phyloP scores from a whole-genome alignment of 257 asterid species.

The Craterostigma plantagineum region DNA sequence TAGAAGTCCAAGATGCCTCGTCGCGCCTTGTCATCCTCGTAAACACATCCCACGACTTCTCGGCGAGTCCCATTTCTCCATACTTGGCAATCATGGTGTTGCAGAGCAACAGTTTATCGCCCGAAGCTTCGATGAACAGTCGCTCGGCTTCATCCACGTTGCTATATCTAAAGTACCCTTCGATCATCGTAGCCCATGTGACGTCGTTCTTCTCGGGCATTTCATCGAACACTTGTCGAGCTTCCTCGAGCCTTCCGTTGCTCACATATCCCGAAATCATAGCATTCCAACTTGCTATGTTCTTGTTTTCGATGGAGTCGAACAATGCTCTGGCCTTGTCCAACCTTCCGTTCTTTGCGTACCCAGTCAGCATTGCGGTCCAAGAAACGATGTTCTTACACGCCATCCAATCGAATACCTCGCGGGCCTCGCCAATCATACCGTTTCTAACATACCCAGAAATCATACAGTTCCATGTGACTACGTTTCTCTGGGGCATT shows the following conservation, averaged over 20 bases:
- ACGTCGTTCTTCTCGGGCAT: conserved; percentile 40
- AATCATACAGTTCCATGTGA: conserved; percentile 70
- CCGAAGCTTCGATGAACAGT: conserved; percentile 26
- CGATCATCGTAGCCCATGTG: conserved; percentile 28
- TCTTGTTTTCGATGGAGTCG: conserved; percentile 33
- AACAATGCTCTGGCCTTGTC: conserved; percentile 43
- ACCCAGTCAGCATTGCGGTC: conserved; percentile 71
- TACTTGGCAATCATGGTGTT: conserved; percentile 47
- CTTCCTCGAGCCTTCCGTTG: conserved; percentile 32
- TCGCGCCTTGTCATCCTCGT: conserved; percentile 24
- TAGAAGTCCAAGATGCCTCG: conserved; percentile 64
- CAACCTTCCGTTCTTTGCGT: conserved; percentile 50
- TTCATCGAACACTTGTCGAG: conserved; percentile 23
- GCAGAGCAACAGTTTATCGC: conserved; percentile 23
- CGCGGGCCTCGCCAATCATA: conserved; percentile 46
- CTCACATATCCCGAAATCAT: conserved; percentile 55
- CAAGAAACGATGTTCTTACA: conserved; percentile 44
- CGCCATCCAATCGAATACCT: conserved; percentile 41
- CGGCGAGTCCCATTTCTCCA: conserved; percentile 14
- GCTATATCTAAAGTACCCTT: conserved; percentile 32
- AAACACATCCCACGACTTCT: conserved; percentile 25
- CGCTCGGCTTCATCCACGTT: conserved; percentile 33
- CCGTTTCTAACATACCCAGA: conserved; percentile 46
- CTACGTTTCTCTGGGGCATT: conserved; percentile 49
- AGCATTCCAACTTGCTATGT: conserved; percentile 62